Base-by-base conservation (phyloP, 495 filamentous ascomycete genomes). In the Podospora comata region DNA sequence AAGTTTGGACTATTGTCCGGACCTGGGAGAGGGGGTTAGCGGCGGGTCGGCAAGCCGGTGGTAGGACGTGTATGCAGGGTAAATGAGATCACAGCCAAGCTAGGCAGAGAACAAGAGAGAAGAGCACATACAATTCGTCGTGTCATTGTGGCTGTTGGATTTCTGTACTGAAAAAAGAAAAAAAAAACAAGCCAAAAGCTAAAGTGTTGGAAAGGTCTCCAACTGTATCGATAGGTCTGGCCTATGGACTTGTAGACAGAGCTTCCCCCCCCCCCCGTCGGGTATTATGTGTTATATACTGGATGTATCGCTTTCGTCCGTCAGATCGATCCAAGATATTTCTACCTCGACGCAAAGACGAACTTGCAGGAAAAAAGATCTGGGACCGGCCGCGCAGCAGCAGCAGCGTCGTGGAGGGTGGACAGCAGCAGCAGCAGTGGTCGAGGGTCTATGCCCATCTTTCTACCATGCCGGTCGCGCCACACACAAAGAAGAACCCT, bases 1-100 rank as follows among this genome's bases (percentile, higher is more conserved):
- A 84, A 75, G 96, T 85, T 85, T 99, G 93, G 77, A 92, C 80
- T 73, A 90, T 86, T 70, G 93, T 92, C 69, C 95, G 92, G 74
- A 97, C 90, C 88, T 90, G 34, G 18, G 26, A 27, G 6, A 20
- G 56, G 56, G 56, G 5, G 19, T 59, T 20, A 23, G 26, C 26
- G 56, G 56, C 19, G 56, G 39, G 39, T 48, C 2, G 15, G 39
- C 30, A 16, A 48, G 23, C 39, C 39, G 15, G 7, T 48, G 13
- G 4, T 32, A 32, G 30, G 4, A 4, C 4, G 4, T 48, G 39
- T 48, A 48, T 48, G 39, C 39, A 48, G 39, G 39, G 39, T 16
- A 48, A 2, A 48, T 32, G 30, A 32, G 30, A 32, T 7, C 39
- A 48, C 9, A 48, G 13, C 23, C 23, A 2, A 13, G 39, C 7